Base-by-base conservation (phyloP, 345 rosid genomes). In the Punica granatum region DNA sequence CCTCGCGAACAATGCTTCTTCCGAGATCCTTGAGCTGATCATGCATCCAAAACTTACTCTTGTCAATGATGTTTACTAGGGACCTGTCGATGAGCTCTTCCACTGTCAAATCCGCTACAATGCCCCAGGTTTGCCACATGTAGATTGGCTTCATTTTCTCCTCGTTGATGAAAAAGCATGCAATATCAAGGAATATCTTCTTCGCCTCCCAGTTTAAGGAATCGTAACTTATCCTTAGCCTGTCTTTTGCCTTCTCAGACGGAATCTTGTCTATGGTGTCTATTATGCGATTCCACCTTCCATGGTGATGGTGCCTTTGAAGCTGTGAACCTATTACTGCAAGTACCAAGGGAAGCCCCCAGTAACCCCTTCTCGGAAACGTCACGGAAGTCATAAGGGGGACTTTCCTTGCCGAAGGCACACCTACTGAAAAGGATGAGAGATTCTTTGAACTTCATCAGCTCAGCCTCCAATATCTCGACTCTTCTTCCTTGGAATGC, bases 311-410 rank as follows among this genome's bases (percentile, higher is more conserved):
- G 19, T 16, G 12, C 19, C 33, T 11, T 5, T 37, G 33, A 21
- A 67, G 42, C 14, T 46, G 54, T 32, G 42, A 67, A 51, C 69
- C 69, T 18, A 67, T 67, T 2, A 51, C 25, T 35, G 46, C 61
- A 33, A 67, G 59, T 13, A 41, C 43, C 36, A 67, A 53, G 49
- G 69, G 69, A 30, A 67, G 61, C 69, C 69, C n/a, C 69, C 61
- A 36, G 60, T 51, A 32, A 41, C 34, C 3, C 49, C 15, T n/a
- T 18, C 5, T 41, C 33, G 33, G 69, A 58, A 30, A 49, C 25
- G 41, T n/a, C 34, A 4, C 5, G 18, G 4, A 18, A 53, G 11
- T 67, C 44, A 18, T 33, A 23, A 11, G 58, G n/a, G 3, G 42
- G 30, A 66, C 36, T 30, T 26, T 32, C 43, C 30, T 48, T 51